Base-by-base conservation (phyloP, 1,284 basidiomycete species). In the Trametes versicolor region DNA sequence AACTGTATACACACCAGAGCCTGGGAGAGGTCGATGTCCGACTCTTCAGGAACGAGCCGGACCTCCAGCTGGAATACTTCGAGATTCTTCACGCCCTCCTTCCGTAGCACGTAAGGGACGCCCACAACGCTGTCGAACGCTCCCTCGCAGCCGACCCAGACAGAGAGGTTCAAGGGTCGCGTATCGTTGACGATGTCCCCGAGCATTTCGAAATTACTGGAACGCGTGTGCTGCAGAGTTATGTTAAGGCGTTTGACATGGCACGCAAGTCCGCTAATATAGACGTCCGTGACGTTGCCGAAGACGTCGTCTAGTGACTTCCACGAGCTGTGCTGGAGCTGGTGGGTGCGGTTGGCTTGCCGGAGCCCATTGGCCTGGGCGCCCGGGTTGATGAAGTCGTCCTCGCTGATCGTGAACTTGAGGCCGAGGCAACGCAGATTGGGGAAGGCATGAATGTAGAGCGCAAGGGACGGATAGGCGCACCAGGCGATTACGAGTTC, bases 151-250 rank as follows among this genome's bases (percentile, higher is more conserved):
- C 12, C 17, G 29, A 36, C 13, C n/a, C 17, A 7, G 7, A 60
- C 23, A 4, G 29, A 34, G 21, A 60, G 27, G 5, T 9, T 19
- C 19, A 29, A 47, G 4, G 59, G 59, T n/a, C 43, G 59, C n/a
- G 43, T 27, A n/a, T 53, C 51, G 23, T 47, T 27, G 23, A 60
- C 6, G 32, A 60, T 29, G 23, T 45, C 43, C 41, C 29, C 12
- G 29, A 60, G 59, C 59, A 60, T 60, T 13, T 34, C 51, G 43
- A 47, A 47, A 5, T 51, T 54, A 41, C 48, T 41, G 43, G 36
- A 47, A 5, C 51, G 48, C 50, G 48, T 41, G 32, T 53, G 7
- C 13, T 13, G 27, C 59, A 60, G 53, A 21, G 17, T n/a, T 23
- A 60, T 1, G 17, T 4, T 15, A 27, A 60, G 23, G 21, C 19